Conservation (phyloP, 805 yeast genomes). For the Schwanniomyces polymorphus region DNA sequence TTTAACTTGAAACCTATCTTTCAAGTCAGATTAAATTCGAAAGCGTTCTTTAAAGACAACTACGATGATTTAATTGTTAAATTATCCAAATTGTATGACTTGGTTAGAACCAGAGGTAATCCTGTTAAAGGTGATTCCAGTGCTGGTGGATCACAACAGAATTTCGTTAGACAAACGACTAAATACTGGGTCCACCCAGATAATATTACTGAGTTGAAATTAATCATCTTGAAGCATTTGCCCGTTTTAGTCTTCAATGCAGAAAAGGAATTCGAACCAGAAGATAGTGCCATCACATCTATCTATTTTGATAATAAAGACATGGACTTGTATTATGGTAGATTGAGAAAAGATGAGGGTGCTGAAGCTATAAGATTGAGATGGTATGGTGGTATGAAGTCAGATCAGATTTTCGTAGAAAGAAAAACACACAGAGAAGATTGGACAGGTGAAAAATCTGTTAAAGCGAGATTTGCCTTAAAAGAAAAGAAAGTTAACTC, state of each 20-base stretch:
- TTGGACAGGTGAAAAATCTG: constrained; percentile 99
- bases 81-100: constrained; percentile 83
- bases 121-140: constrained; percentile 93
- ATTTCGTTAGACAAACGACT: constrained; percentile 97
- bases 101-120: constrained; percentile 93
- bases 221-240: constrained; percentile 87
- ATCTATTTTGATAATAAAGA: constrained; percentile 90
- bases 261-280: constrained; percentile 91
- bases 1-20: constrained; percentile 82
- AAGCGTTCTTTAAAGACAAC: constrained; percentile 95
- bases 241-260: constrained; percentile 97
- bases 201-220: constrained; percentile 92
- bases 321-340: constrained; percentile 89
- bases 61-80: constrained; percentile 87
- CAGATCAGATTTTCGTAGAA: constrained; percentile 91
- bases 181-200: constrained; percentile 99
- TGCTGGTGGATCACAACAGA: constrained; percentile 98
- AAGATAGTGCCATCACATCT: constrained; percentile 95
- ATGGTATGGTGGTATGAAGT: constrained; percentile 98
- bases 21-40: constrained; percentile 87
- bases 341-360: constrained; percentile 95
- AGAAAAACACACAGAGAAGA: constrained; percentile 98
- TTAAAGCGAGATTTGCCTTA: constrained; percentile 91
- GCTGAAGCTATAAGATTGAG: constrained; percentile 97
- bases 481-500: constrained; percentile 89